These are phyloP conservation scores for Yamadazyma songkhlaensis DNA, from an alignment of 1,139 yeast species.

Conservation along the genomic window DNA sequence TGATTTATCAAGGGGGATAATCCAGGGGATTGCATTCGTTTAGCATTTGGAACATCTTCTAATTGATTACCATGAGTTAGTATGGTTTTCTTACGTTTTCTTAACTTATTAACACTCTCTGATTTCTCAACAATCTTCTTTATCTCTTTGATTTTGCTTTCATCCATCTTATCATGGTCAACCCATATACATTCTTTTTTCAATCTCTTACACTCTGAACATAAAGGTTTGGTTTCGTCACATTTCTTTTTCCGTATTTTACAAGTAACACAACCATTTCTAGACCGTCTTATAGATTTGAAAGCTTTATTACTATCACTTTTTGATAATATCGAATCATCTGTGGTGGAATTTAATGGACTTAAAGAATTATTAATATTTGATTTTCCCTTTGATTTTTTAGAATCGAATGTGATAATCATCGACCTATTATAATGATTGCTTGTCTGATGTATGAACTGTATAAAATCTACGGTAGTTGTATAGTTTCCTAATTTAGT, in stretches of 20 bases:
- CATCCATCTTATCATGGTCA: slow-evolving; percentile 20
- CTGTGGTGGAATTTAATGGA: slow-evolving; percentile 2
- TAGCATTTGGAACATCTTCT: not conserved
- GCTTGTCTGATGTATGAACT: too few species aligned
- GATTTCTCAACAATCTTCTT: slow-evolving; percentile 22
- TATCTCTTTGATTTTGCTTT: slow-evolving; percentile 8
- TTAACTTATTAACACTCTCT: slow-evolving; percentile 32
- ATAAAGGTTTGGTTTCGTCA: slow-evolving; percentile 59
- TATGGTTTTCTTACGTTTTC: slow-evolving; percentile 24
- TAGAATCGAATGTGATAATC: slow-evolving; percentile 15
- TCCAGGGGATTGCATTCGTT: slow-evolving; percentile 10
- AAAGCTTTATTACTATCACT: slow-evolving; percentile 4
- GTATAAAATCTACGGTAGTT: too few species aligned
- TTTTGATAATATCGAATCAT: slow-evolving; percentile 1
- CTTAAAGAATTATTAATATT: not conserved
- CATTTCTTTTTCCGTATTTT: slow-evolving; percentile 72
- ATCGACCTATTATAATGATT: slow-evolving; percentile 1
- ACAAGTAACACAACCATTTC: slow-evolving; percentile 69
- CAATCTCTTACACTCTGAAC: slow-evolving; percentile 58
- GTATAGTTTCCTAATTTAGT: not conserved
- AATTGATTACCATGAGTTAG: not conserved
- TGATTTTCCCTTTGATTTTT: slow-evolving; percentile 1
- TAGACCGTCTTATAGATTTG: slow-evolving; percentile 31
- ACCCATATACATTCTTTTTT: slow-evolving; percentile 49
- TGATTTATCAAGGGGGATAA: slow-evolving; percentile 8